phyloP scores from a whole-genome alignment of 192 early-diverging fungal genomes.

The Backusella mclennaniae region DNA sequence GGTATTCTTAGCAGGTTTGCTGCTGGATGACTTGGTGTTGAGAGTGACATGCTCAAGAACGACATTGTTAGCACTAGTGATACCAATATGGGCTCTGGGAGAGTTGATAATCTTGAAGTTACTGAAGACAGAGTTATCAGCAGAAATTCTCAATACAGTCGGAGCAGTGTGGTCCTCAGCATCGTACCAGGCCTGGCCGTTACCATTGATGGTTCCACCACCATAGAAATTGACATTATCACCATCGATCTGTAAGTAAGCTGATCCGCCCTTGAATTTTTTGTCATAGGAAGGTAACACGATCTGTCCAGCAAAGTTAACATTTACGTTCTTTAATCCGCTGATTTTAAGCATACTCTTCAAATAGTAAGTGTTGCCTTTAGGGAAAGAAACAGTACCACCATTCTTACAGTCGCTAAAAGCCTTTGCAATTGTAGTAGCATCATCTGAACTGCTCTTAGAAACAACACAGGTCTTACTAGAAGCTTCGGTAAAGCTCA shows the following conservation, averaged over 20 bases:
- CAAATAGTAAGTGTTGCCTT: slow-evolving; percentile 19
- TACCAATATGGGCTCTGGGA: slow-evolving; percentile 19
- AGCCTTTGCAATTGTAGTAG: slow-evolving; percentile 13
- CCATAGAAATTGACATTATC: slow-evolving; percentile 13
- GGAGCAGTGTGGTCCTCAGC: slow-evolving; percentile 13
- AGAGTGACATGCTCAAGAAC: slow-evolving; percentile 7
- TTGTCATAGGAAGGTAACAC: slow-evolving; percentile 10
- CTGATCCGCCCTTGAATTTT: not conserved
- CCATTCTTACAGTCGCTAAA: slow-evolving; percentile 22
- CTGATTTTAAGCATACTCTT: slow-evolving; percentile 11
- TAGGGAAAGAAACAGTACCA: slow-evolving; percentile 22
- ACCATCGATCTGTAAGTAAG: slow-evolving; percentile 10
- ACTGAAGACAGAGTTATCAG: slow-evolving; percentile 19
- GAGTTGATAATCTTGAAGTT: slow-evolving; percentile 18
- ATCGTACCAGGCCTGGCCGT: slow-evolving; percentile 21
- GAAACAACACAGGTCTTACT: slow-evolving; percentile 15
- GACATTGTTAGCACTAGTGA: slow-evolving; percentile 11
- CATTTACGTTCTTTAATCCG: slow-evolving; percentile 6
- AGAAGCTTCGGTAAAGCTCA: slow-evolving; percentile 4
- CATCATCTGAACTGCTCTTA: slow-evolving; percentile 10
- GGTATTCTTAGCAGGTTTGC: slow-evolving; percentile 39
- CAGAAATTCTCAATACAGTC: not conserved
- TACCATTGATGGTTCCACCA: slow-evolving; percentile 20
- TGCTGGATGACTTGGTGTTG: slow-evolving; percentile 23
- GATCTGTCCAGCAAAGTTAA: slow-evolving; percentile 14